A percentile compares a stretch with the other conserved stretches of the same genome.
These are phyloP conservation scores for Candida khao-thaluensis DNA, from an alignment of 805 yeast genomes.

Conservation along the genomic window DNA sequence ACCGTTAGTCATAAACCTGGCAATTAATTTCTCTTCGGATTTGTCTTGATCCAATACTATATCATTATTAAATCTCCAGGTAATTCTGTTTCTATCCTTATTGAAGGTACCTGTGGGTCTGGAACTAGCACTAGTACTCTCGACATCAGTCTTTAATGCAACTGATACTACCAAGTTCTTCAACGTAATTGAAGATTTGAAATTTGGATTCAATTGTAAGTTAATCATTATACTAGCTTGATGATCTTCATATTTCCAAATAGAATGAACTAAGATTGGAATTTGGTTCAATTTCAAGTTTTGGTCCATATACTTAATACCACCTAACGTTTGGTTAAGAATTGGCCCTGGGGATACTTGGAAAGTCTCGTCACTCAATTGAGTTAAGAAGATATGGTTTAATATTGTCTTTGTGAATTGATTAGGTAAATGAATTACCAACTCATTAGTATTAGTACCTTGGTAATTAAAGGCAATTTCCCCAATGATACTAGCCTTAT, in stretches of 20 bases:
- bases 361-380: constrained; percentile 33
- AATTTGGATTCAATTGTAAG: constrained; percentile 53
- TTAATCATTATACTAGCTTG: constrained; percentile 85
- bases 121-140: constrained; percentile 72
- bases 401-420: constrained; percentile 51
- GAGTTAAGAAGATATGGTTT: constrained; percentile 36
- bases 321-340: constrained; percentile 69
- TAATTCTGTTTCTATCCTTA: constrained; percentile 78
- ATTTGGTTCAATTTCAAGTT: constrained; percentile 32
- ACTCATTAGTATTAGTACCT: constrained; percentile 18
- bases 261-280: constrained; percentile 74
- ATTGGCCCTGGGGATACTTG: constrained; percentile 49
- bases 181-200: constrained; percentile 40
- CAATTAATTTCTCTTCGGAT: constrained; percentile 70
- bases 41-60: constrained; percentile 33
- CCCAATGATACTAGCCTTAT: constrained; percentile 67
- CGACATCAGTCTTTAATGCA: constrained; percentile 56
- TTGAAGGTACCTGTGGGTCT: constrained; percentile 92
- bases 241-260: constrained; percentile 84
- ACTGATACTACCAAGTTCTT: constrained; percentile 64
- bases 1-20: constrained; percentile 79
- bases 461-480: constrained; percentile 79
- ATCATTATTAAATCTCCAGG: constrained; percentile 67
- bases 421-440: constrained; percentile 41
- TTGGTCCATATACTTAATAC: constrained; percentile 65